Evolutionary conservation across 768 basidiomycete species (phyloP), one percentile per base, ranked within the genome.

Genomic region (Paxillus ammoniavirescens): DNA sequence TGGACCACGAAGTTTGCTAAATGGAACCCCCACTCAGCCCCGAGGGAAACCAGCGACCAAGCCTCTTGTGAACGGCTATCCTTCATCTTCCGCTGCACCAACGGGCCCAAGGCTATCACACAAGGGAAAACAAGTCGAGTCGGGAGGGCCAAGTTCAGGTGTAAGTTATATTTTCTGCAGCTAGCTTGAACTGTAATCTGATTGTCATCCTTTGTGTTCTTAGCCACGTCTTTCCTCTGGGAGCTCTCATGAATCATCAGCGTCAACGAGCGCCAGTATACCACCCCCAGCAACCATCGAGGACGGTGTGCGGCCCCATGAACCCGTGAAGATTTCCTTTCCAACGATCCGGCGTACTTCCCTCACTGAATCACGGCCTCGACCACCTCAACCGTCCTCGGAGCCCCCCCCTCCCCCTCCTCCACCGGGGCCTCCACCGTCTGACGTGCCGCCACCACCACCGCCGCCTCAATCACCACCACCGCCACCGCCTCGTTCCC

Each of bases 1-100:
- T 2, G 86, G 83, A 1, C 86, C 86, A 14, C 77, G 86, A 42
- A 84, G 82, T 63, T 73, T 87, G 43, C 69, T 74, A 46, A 77
- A 75, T 55, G 77, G 73, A 49, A 53, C 60, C 50, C 66, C 68
- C 52, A 51, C 53, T 45, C 64, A 64, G 47, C 50, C 65, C 51
- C 60, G 64, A 54, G 21, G 57, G 59, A 52, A 60, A 72, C 41
- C 67, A 28, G 13, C 55, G 12, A 38, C 75, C 47, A 82, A 82
- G 62, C 65, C 73, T 46, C 66, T 75, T 44, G 61, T 73, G 53
- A 81, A 82, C 53, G 80, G 79, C 13, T 70, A 75, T 51, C 52
- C 60, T 26, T 57, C 50, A 12, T 64, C 62, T 54, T 65, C 62
- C 56, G 63, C 59, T 37, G 56, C 68, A 57, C 68, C 73, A 18